These are phyloP conservation scores for Hyparrhenia diplandra DNA, from an alignment of 176 grass and related monocot species.

Conservation along the genomic window DNA sequence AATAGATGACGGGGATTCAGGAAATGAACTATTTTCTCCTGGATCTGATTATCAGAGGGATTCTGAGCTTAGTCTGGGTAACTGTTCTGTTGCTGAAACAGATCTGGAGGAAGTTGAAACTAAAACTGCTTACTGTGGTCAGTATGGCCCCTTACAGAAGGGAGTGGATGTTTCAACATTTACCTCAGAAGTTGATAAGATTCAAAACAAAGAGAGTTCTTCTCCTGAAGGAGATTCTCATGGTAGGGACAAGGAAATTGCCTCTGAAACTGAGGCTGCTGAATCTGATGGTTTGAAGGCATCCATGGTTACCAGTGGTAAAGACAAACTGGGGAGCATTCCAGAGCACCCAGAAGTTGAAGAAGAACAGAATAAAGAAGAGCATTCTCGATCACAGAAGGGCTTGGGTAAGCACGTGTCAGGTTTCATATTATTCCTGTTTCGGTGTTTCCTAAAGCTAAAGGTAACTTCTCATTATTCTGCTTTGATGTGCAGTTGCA, in stretches of 20 bases:
- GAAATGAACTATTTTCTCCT: constrained; percentile 42
- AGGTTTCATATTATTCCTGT: constrained; percentile 19
- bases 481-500: constrained; percentile 42
- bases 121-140: constrained; percentile 22
- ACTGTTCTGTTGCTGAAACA: constrained; percentile 35
- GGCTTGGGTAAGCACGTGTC: constrained; percentile 56
- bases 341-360: constrained; percentile 43
- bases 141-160: constrained; percentile 31
- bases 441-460: constrained; percentile 6
- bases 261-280: constrained; percentile 15
- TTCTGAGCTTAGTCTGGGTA: constrained; percentile 30
- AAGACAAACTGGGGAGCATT: constrained; percentile 54
- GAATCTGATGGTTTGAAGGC: constrained; percentile 29
- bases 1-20: constrained; percentile 48
- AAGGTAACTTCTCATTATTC: constrained; percentile 27
- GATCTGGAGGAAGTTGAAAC: constrained; percentile 33
- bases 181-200: constrained; percentile 22
- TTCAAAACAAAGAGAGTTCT: constrained; percentile 15
- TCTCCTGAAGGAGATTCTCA: constrained; percentile 23
- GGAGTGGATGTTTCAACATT: constrained; percentile 22
- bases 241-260: constrained; percentile 11
- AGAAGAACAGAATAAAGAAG: constrained; percentile 56
- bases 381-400: constrained; percentile 34
- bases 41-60: constrained; percentile 38
- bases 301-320: constrained; percentile 37